Conservation (phyloP, 1,284 basidiomycete species). For the Malassezia nana region DNA sequence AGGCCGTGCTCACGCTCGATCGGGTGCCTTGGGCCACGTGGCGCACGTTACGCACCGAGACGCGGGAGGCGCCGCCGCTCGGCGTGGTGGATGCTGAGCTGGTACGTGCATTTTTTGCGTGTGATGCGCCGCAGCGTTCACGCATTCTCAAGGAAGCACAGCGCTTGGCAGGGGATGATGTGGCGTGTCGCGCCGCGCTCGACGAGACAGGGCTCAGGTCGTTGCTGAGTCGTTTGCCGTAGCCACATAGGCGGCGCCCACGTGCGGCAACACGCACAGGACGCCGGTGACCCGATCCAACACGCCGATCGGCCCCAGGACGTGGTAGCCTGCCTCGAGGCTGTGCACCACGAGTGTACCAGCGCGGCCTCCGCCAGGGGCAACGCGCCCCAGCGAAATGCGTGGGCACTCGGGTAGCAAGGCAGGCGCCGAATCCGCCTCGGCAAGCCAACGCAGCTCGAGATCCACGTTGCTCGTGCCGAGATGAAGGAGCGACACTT, state of each 20-base stretch:
- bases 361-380: neutral
- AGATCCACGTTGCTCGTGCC: neutral
- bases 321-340: constrained; percentile 1
- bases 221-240: neutral
- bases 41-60: constrained; percentile 43
- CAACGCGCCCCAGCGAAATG: neutral
- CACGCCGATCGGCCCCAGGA: constrained; percentile 4
- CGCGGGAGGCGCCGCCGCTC: constrained; percentile 25
- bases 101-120: constrained; percentile 4
- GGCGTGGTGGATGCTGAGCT: constrained; percentile 38
- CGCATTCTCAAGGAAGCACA: neutral
- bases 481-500: constrained; percentile 9
- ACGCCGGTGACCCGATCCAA: neutral
- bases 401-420: neutral
- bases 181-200: neutral
- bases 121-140: neutral
- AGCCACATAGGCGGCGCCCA: constrained; percentile 5
- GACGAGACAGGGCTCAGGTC: neutral
- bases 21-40: constrained; percentile 30
- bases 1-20: constrained; percentile 9
- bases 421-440: neutral
- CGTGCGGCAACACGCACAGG: constrained; percentile 4
- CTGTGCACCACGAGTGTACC: neutral
- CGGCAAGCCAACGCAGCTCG: neutral
- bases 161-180: neutral